These are phyloP conservation scores for Cladosporium phlei DNA, from an alignment of 2,329 filamentous ascomycete species.

Conservation along the genomic window DNA sequence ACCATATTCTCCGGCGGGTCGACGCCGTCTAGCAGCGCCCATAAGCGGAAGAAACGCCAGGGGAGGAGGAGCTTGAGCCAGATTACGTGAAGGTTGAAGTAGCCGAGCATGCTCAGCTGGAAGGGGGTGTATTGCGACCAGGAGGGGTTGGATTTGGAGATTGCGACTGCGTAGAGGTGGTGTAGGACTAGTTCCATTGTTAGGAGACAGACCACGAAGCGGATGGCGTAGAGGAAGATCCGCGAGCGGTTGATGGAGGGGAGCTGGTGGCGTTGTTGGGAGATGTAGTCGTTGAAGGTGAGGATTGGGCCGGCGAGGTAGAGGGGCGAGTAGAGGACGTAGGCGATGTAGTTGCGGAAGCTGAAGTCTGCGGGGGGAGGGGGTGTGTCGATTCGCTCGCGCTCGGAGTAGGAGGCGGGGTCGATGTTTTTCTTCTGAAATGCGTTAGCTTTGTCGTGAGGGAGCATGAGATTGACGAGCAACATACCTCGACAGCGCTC, in stretches of 20 bases:
- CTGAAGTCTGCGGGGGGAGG: constrained; percentile 66
- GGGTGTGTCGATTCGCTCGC: constrained; percentile 75
- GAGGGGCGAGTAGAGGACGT: constrained; percentile 83
- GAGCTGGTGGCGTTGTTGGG: constrained; percentile 70
- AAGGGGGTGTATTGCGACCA: constrained; percentile 82
- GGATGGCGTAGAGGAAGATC: constrained; percentile 74
- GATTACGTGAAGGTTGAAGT: constrained; percentile 93
- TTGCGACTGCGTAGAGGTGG: constrained; percentile 89
- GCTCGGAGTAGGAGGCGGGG: constrained; percentile 77
- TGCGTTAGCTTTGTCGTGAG: constrained; percentile 51
- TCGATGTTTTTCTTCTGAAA: constrained; percentile 97
- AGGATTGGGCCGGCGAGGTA: constrained; percentile 91
- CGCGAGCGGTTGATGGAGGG: constrained; percentile 63
- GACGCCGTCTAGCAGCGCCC: constrained; percentile 82
- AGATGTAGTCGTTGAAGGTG: constrained; percentile 97
- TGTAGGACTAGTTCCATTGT: constrained; percentile 90
- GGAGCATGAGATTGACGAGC: neutral
- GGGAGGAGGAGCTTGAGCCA: constrained; percentile 96
- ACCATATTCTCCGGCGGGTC: constrained; percentile 98
- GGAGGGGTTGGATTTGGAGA: constrained; percentile 71
- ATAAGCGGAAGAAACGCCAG: constrained; percentile 98
- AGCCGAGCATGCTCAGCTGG: constrained; percentile 84
- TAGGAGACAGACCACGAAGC: constrained; percentile 74
- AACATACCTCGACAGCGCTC: constrained; percentile 74
- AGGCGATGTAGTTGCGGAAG: constrained; percentile 84